Percentiles rank a stretch among this genome's conserved stretches.
Evolutionary conservation across 345 rosid species (phyloP).

Genomic region (Eucalyptus cloeziana): DNA sequence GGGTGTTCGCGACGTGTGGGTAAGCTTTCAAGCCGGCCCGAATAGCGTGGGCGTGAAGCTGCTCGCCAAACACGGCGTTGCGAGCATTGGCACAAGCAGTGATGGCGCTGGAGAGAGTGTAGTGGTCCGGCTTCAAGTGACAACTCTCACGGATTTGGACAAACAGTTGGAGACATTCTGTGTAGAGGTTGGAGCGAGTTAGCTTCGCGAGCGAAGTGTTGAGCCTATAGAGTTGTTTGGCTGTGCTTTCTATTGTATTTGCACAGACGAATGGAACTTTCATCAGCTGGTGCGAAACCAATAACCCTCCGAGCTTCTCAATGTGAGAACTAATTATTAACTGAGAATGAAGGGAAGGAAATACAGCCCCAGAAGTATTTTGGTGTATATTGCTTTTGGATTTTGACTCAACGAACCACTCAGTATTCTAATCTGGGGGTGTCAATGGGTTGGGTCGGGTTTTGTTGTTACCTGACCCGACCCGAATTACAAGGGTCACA

Average conservation of each 20-base stretch:
- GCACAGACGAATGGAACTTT: background rate
- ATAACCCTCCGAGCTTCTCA: background rate
- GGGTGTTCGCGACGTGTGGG: constrained; percentile 50
- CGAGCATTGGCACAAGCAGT: constrained; percentile 46
- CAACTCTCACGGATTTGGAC: constrained; percentile 17
- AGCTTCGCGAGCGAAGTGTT: constrained; percentile 36
- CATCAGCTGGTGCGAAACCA: background rate
- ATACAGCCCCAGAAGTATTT: background rate
- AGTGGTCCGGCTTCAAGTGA: constrained; percentile 43
- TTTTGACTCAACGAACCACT: background rate
- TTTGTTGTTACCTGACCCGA: no score
- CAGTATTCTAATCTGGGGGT: no score
- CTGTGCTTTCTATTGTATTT: background rate
- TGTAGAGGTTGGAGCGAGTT: constrained; percentile 24
- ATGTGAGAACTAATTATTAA: background rate
- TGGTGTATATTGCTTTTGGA: background rate
- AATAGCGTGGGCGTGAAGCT: constrained; percentile 47
- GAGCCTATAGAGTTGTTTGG: constrained; percentile 23
- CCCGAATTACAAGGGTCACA: no score
- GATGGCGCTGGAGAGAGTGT: constrained; percentile 47
- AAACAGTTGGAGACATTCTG: constrained; percentile 42
- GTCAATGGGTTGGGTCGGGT: no score
- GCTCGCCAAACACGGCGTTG: constrained; percentile 20
- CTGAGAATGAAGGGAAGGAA: background rate
- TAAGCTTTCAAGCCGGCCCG: constrained; percentile 28